Conservation (phyloP, 2,329 filamentous ascomycete genomes). For the Fusarium coicis region DNA sequence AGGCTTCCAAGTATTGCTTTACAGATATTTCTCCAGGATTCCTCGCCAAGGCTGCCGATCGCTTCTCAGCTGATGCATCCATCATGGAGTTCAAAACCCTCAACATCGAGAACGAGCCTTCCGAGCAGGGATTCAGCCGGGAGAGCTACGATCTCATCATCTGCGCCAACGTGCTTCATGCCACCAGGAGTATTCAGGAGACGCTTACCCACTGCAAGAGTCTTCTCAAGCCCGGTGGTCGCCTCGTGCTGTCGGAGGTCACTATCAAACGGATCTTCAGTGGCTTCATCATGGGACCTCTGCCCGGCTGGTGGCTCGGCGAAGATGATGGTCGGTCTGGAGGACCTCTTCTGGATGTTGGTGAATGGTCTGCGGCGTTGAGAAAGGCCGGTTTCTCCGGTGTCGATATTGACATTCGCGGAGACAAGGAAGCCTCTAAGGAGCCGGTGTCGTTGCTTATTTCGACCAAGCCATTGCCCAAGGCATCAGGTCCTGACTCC, state of each 20-base stretch:
- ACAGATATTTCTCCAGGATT: not conserved
- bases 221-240: not conserved
- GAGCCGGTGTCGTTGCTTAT: not conserved
- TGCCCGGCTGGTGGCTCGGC: constrained; percentile 6
- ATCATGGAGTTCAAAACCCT: not conserved
- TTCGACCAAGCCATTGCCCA: not conserved
- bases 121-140: not conserved
- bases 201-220: not conserved
- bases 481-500: not conserved
- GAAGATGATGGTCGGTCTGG: not conserved
- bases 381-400: not conserved
- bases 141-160: not conserved
- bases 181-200: not conserved
- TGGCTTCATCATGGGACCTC: not conserved
- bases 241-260: not conserved
- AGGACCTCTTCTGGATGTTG: not conserved
- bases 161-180: not conserved
- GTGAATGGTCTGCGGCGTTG: not conserved
- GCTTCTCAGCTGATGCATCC: not conserved
- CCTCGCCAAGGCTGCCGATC: not conserved
- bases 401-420: not conserved
- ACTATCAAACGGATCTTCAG: not conserved
- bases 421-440: not conserved
- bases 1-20: not conserved
- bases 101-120: not conserved